phyloP scores from a whole-genome alignment of 1,284 basidiomycete genomes.

The Pseudozyma thailandica region DNA sequence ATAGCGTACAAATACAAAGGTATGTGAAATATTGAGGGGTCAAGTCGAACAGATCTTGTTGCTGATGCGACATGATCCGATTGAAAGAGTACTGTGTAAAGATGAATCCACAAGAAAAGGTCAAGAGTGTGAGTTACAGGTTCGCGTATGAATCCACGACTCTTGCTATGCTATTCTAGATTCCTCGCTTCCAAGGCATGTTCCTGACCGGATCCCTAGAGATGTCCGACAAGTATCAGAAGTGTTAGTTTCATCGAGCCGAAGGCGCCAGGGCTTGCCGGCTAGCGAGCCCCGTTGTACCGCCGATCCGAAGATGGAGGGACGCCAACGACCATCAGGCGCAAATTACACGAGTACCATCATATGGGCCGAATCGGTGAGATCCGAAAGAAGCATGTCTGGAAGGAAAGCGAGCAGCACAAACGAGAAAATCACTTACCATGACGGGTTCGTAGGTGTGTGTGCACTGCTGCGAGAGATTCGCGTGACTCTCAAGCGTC shows the following conservation, averaged over 20 bases:
- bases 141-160: too few relatives aligned
- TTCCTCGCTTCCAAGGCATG: too few relatives aligned
- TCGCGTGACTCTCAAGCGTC: constrained; percentile 7
- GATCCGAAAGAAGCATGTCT: background rate
- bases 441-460: background rate
- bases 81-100: too few relatives aligned
- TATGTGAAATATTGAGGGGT: too few relatives aligned
- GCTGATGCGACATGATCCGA: too few relatives aligned
- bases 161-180: too few relatives aligned
- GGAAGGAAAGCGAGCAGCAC: background rate
- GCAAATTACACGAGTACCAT: constrained; percentile 65
- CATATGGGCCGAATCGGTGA: constrained; percentile 24
- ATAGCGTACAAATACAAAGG: constrained; percentile 13
- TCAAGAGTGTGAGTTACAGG: too few relatives aligned
- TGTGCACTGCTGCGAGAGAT: background rate
- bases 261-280: constrained; percentile 55
- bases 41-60: too few relatives aligned
- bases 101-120: too few relatives aligned
- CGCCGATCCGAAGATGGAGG: constrained; percentile 29
- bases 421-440: constrained; percentile 18
- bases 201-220: background rate
- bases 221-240: constrained; percentile 29
- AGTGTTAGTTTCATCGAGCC: constrained; percentile 54
- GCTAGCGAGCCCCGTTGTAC: constrained; percentile 59
- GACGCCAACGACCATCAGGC: constrained; percentile 51